Conservation (phyloP, 441 rosid species). For the Adansonia rubrostipa region DNA sequence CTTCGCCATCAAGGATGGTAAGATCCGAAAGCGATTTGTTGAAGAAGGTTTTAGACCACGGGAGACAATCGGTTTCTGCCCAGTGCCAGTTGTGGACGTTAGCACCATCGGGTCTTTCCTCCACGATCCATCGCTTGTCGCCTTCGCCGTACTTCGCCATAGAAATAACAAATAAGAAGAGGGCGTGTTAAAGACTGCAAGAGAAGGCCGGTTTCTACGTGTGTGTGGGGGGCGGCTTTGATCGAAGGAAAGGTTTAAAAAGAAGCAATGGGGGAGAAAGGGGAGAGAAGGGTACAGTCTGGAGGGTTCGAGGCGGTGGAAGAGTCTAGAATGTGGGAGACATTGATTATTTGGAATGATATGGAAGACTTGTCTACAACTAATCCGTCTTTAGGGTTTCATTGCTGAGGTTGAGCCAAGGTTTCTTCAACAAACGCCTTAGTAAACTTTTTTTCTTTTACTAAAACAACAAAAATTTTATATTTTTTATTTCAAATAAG, state of each 20-base stretch:
- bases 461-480: too few species aligned
- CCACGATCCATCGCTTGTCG: constrained; percentile 97
- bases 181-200: not conserved
- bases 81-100: constrained; percentile 99
- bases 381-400: not conserved
- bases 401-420: not conserved
- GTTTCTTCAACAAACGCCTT: too few species aligned
- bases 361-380: not conserved
- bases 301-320: not conserved
- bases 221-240: not conserved
- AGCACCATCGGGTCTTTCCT: constrained; percentile 91
- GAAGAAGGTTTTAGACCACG: constrained; percentile 77
- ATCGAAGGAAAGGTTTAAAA: not conserved
- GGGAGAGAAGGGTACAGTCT: too few species aligned
- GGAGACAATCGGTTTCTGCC: constrained; percentile 92
- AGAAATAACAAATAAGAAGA: not conserved
- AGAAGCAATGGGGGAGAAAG: not conserved
- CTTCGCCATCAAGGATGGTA: constrained; percentile 68
- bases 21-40: constrained; percentile 52
- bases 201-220: not conserved
- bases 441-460: too few species aligned
- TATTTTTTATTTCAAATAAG: too few species aligned
- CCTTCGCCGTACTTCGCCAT: constrained; percentile 99
- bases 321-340: not conserved
- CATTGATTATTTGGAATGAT: not conserved